Base-by-base conservation (phyloP, 2,329 filamentous ascomycete species). In the Albifimbria verrucaria region DNA sequence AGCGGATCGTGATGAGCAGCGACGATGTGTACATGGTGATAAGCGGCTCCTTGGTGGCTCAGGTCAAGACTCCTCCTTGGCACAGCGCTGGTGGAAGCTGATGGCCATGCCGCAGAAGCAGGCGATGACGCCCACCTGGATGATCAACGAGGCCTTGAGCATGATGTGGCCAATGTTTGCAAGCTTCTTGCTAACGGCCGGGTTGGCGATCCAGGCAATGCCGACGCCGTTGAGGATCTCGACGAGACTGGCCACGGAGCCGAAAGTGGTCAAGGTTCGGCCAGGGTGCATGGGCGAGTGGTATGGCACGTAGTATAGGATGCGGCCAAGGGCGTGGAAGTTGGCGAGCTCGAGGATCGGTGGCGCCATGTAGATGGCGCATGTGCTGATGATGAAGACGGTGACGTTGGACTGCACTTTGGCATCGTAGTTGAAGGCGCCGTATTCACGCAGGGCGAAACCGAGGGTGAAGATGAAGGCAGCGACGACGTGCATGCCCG, bases 261-360 rank as follows among this genome's bases (percentile, higher is more conserved):
- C 32, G 18, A 39, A 39, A 1, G 72, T 76, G 5, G 71, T 71
- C 17, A 80, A 59, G 17, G 79, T 74, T 23, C 71, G 66, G 21
- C 72, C 69, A 0, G 77, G 76, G 39, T 76, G 69, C 26, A 81
- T 65, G 0, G 82, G 82, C 0, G 82, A 75, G 52, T 80, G 74
- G 61, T 85, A 81, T 0, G 83, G 83, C 3, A 83, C 73, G 48
- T 66, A 80, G 64, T 80, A 81, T 20, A 87, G 72, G 12, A 84
- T 72, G 4, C 82, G 77, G 2, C 32, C 32, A 6, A 39, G 32
- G 18, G 32, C 32, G 32, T 39, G 32, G 18, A 39, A 39, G 32
- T 39, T 39, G 15, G 32, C 32, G 5, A 39, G 32, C 32, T 39
- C 32, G 12, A 39, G 32, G 11, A 39, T 39, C 18, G 32, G 32